A percentile compares a stretch with the other conserved stretches of the same genome.
Conservation (phyloP, 139 green algal genomes). For the Prasinococcaceae sp. region DNA sequence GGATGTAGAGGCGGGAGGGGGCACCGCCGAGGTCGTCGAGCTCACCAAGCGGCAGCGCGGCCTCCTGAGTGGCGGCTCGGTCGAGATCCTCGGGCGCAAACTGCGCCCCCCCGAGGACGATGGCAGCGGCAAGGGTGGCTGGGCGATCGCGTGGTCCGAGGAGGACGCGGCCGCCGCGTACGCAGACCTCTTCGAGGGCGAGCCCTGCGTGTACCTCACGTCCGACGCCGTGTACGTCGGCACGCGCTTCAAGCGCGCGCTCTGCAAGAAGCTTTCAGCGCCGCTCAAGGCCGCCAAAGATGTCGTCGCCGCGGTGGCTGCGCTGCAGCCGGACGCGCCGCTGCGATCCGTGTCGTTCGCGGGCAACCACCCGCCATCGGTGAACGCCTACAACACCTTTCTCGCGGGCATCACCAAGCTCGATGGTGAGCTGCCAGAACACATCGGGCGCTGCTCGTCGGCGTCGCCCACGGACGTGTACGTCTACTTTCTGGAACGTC, state of each 20-base stretch:
- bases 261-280: neutral
- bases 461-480: constrained; percentile 1
- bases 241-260: constrained; percentile 3
- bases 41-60: constrained; percentile 10
- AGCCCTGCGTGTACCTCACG: constrained; percentile 4
- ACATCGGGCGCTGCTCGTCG: neutral
- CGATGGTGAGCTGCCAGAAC: neutral
- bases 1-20: neutral
- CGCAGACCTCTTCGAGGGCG: constrained; percentile 2
- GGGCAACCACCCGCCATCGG: constrained; percentile 3
- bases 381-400: constrained; percentile 7
- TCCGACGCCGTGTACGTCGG: constrained; percentile 4
- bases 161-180: neutral
- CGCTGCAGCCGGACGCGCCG: constrained; percentile 1
- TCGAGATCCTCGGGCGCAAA: constrained; percentile 1
- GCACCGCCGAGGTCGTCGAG: constrained; percentile 1
- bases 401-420: constrained; percentile 1
- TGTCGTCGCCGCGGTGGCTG: neutral
- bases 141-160: neutral
- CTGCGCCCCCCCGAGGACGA: constrained; percentile 6
- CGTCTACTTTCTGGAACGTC: constrained; percentile 1
- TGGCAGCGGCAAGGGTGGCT: neutral
- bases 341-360: neutral
- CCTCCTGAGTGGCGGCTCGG: neutral
- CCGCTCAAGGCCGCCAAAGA: constrained; percentile 10